A percentile compares a stretch with the other conserved stretches of the same genome.
These are phyloP conservation scores for Penicillium atrosanguineum DNA, from an alignment of 495 filamentous ascomycete species.

Conservation along the genomic window DNA sequence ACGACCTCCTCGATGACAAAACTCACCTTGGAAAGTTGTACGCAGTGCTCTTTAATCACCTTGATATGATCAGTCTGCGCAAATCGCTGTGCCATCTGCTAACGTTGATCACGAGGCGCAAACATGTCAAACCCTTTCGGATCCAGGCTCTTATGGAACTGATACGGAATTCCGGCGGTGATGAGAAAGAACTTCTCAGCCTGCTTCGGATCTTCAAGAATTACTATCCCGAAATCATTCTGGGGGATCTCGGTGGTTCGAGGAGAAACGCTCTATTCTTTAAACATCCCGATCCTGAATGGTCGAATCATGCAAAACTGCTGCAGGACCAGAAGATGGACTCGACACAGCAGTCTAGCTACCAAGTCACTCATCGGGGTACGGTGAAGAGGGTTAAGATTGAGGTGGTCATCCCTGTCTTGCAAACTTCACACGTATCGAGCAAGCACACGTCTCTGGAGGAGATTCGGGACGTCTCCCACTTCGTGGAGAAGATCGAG, in stretches of 20 bases:
- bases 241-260: conserved; percentile 56
- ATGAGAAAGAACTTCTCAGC: conserved; percentile 73
- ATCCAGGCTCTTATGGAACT: conserved; percentile 75
- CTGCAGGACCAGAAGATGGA: conserved; percentile 60
- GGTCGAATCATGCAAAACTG: conserved; percentile 63
- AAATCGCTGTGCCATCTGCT: conserved; percentile 73
- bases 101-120: conserved; percentile 76
- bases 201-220: conserved; percentile 83
- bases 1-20: conserved; percentile 68
- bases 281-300: conserved; percentile 76
- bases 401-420: conserved; percentile 58
- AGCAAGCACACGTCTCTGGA: conserved; percentile 58
- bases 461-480: conserved; percentile 69
- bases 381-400: conserved; percentile 43
- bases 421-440: conserved; percentile 69
- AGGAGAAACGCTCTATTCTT: conserved; percentile 39
- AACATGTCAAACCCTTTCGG: conserved; percentile 80
- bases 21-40: conserved; percentile 67
- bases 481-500: conserved; percentile 74
- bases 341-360: conserved; percentile 33
- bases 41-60: conserved; percentile 74
- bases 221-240: conserved; percentile 84
- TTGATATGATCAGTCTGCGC: conserved; percentile 69
- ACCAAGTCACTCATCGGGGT: conserved; percentile 46
- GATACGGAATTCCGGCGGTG: conserved; percentile 39